Evolutionary conservation across 2,329 filamentous ascomycete genomes (phyloP), one percentile per base, ranked within the genome.

Genomic region (Teratosphaeria viscida): DNA sequence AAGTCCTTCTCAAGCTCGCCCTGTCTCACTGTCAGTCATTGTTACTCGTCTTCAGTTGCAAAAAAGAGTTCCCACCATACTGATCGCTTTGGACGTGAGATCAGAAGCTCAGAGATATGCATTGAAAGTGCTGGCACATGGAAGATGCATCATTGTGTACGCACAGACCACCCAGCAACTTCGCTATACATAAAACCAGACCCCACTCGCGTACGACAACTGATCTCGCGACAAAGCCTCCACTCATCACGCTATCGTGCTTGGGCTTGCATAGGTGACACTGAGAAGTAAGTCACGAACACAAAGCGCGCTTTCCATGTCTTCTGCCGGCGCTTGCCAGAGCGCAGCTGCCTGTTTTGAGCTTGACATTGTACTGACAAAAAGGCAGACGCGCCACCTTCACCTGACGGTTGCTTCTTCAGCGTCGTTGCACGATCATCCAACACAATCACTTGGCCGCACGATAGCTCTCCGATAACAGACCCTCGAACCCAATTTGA

Each of bases 1-100:
- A 95, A 74, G 72, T 92, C 89, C 69, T 88, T 81, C 67, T 90
- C 85, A 14, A 86, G 62, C 37, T 58, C 62, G 35, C 35, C 54
- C 60, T 60, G 53, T 19, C 26, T 35, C 11, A 7, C 7, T 19
- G 32, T 56, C n/a, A 56, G 37, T 26, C 8, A 6, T 49, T 1
- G 8, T 16, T 14, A 2, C 2, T 43, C 37, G 16, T 43, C 16
- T 43, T 2, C 37, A 16, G 4, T 16, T 14, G 11, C 37, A 43
- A 5, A 16, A 3, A 12, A 14, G 11, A 43, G 11, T 16, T 32
- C 37, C 16, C 37, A 43, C 37, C 37, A 43, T 43, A n/a, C 5
- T 43, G 37, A 43, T 43, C 12, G 11, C 5, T 5, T 14, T 14
- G 37, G 12, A 43, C 16, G 14, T 43, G 37, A 43, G 11, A n/a